These are phyloP conservation scores for Streptanthus diversifolius DNA, from an alignment of 345 rosid species.

Conservation along the genomic window DNA sequence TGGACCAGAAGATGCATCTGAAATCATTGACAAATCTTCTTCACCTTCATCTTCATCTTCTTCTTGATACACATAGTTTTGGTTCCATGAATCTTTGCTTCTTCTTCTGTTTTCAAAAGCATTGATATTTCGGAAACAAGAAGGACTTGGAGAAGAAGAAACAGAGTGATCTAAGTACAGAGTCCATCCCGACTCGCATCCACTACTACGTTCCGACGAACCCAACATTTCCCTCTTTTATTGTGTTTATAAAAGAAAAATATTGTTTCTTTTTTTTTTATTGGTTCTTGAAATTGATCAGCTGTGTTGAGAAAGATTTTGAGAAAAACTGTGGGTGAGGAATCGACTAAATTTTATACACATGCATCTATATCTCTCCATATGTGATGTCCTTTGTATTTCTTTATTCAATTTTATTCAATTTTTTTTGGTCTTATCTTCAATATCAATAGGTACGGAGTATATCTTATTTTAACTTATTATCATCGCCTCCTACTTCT, in stretches of 20 bases:
- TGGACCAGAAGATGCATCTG: slow-evolving; percentile 99
- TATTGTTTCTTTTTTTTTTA: neutral
- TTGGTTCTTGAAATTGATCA: neutral
- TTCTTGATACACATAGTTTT: slow-evolving; percentile 15
- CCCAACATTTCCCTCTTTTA: slow-evolving; percentile 42
- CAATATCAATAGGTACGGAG: slow-evolving; percentile 26
- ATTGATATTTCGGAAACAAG: slow-evolving; percentile 20
- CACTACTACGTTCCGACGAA: slow-evolving; percentile 64
- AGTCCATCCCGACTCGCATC: slow-evolving; percentile 99
- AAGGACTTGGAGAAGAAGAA: slow-evolving; percentile 34
- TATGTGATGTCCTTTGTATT: neutral
- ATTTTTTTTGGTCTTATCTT: slow-evolving; percentile 26
- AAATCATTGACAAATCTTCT: slow-evolving; percentile 88
- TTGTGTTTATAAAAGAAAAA: neutral
- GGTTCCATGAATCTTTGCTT: slow-evolving; percentile 19
- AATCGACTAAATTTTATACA: slow-evolving; percentile 7
- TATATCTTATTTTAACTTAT: slow-evolving; percentile 20
- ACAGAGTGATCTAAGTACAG: slow-evolving; percentile 74
- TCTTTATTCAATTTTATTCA: slow-evolving; percentile 18
- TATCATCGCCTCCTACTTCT: slow-evolving; percentile 28
- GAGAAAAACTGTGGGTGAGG: neutral
- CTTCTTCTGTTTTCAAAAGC: slow-evolving; percentile 20
- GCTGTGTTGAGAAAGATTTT: neutral
- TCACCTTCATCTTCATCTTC: slow-evolving; percentile 42
- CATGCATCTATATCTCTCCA: slow-evolving; percentile 13